phyloP scores from a whole-genome alignment of 208 protist species.

The Leptomonas seymouri region DNA sequence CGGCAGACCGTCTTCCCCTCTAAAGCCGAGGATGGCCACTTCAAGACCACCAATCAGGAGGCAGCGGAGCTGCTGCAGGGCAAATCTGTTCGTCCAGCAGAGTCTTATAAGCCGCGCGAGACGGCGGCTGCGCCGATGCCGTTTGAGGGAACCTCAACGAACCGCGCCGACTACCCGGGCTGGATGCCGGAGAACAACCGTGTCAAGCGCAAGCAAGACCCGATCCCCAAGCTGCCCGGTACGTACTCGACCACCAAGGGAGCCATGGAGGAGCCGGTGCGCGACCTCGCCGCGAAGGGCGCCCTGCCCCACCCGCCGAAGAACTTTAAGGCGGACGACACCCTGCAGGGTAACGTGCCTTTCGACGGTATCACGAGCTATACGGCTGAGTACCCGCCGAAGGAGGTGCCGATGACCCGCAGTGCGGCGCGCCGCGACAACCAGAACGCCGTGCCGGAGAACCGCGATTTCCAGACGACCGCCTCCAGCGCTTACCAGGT shows the following conservation, averaged over 20 bases:
- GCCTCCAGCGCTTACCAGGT: conserved; percentile 58
- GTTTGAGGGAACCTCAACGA: conserved; percentile 85
- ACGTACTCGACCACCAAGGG: conserved; percentile 86
- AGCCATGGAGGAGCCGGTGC: conserved; percentile 78
- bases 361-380: conserved; percentile 90
- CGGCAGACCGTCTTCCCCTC: conserved; percentile 62
- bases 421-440: conserved; percentile 30
- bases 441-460: conserved; percentile 55
- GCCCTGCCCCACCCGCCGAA: conserved; percentile 74
- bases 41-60: conserved; percentile 90
- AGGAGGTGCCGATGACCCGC: conserved; percentile 67
- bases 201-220: conserved; percentile 65
- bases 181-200: conserved; percentile 82
- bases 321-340: conserved; percentile 73
- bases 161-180: conserved; percentile 89
- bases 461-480: conserved; percentile 86
- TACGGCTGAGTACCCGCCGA: conserved; percentile 86
- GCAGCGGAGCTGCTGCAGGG: conserved; percentile 80
- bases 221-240: conserved; percentile 80
- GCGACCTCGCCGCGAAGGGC: conserved; percentile 49
- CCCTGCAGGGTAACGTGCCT: conserved; percentile 53
- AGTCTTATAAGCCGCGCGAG: conserved; percentile 85
- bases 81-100: conserved; percentile 74
- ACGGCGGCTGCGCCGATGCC: conserved; percentile 55
- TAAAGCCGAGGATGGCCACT: conserved; percentile 86